Evolutionary conservation across 2,329 filamentous ascomycete species (phyloP).

Genomic region (Coniochaeta sp.): DNA sequence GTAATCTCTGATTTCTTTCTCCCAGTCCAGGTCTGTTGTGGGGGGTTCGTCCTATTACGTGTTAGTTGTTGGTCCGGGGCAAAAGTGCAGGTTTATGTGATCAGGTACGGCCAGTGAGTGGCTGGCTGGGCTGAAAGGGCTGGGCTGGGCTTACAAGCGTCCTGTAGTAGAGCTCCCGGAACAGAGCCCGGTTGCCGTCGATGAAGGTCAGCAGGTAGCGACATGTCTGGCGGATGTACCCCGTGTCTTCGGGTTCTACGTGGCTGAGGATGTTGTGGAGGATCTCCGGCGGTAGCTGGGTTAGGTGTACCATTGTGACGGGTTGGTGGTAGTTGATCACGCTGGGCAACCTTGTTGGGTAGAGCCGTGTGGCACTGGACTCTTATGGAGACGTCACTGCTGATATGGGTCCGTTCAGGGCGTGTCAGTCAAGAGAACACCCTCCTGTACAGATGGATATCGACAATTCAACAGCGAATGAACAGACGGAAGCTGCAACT

Average conservation of each 20-base stretch:
- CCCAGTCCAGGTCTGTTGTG: conserved; percentile 17
- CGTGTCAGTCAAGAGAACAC: too few relatives aligned
- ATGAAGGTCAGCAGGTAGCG: conserved; percentile 46
- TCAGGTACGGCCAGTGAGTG: too few relatives aligned
- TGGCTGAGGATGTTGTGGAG: conserved; percentile 53
- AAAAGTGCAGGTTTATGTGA: not conserved
- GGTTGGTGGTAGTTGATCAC: too few relatives aligned
- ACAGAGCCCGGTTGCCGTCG: conserved; percentile 50
- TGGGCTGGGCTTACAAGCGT: conserved; percentile 36
- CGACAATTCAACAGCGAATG: too few relatives aligned
- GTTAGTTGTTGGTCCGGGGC: not conserved
- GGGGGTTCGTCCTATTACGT: conserved; percentile 29
- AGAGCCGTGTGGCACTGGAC: too few relatives aligned
- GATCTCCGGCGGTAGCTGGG: conserved; percentile 50
- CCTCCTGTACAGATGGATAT: too few relatives aligned
- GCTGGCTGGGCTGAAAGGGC: too few relatives aligned
- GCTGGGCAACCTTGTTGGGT: too few relatives aligned
- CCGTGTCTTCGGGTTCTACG: conserved; percentile 50
- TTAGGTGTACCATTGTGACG: conserved; percentile 16
- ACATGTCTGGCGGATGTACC: conserved; percentile 43
- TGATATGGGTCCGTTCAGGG: too few relatives aligned
- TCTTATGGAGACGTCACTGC: too few relatives aligned
- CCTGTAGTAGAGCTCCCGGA: conserved; percentile 54
- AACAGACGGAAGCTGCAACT: too few relatives aligned
- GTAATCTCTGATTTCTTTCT: conserved; percentile 27